These are phyloP conservation scores for Diplosphaera chodatii DNA, from an alignment of 139 green algal species.

Conservation along the genomic window DNA sequence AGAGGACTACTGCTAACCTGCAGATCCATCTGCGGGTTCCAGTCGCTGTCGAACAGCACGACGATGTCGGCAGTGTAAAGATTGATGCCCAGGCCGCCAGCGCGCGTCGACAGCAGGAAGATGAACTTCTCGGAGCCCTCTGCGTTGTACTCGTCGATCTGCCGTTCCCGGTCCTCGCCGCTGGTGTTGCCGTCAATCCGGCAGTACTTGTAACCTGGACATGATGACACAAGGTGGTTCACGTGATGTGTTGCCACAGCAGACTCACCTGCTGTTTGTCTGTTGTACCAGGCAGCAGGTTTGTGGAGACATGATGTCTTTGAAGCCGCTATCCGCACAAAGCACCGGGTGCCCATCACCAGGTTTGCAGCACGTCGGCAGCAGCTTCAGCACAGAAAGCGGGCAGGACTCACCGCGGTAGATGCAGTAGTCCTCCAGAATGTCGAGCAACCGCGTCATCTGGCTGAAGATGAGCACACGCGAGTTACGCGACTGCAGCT, in stretches of 20 bases:
- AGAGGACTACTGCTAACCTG: constrained; percentile 36
- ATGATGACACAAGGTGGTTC: too few relatives aligned
- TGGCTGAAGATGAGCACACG: constrained; percentile 90
- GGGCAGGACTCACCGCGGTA: constrained; percentile 47
- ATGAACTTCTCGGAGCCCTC: constrained; percentile 85
- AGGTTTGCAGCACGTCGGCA: neutral
- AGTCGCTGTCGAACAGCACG: constrained; percentile 93
- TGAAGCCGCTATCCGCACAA: too few relatives aligned
- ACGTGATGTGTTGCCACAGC: too few relatives aligned
- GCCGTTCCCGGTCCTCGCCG: constrained; percentile 87
- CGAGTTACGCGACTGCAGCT: constrained; percentile 68
- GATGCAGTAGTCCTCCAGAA: constrained; percentile 93
- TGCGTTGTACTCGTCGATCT: constrained; percentile 89
- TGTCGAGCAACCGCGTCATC: constrained; percentile 96
- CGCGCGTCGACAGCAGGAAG: constrained; percentile 93
- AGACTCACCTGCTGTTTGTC: too few relatives aligned
- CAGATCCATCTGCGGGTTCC: constrained; percentile 88
- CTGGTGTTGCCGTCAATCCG: constrained; percentile 88
- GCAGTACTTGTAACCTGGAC: constrained; percentile 51
- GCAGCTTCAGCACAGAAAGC: neutral
- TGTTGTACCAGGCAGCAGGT: too few relatives aligned
- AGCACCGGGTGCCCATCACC: neutral
- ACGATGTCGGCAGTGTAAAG: constrained; percentile 95
- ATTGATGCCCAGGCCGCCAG: constrained; percentile 96
- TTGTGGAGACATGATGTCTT: too few relatives aligned